Evolutionary conservation across 345 rosid genomes (phyloP).

Genomic region (Garcia nutans): DNA sequence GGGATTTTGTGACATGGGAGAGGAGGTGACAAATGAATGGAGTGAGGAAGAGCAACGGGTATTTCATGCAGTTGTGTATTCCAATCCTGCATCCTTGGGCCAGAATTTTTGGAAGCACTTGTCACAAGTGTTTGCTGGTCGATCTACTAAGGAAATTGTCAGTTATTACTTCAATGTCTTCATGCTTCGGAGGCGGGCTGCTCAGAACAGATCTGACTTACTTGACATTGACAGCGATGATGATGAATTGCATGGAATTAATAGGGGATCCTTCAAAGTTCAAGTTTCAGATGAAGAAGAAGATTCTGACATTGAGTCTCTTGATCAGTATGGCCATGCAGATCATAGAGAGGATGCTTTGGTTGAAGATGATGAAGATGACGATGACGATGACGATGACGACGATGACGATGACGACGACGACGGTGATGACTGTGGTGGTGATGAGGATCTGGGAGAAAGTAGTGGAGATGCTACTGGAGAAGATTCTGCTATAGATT

Average conservation of each 20-base stretch:
- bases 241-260: slow-evolving; percentile 58
- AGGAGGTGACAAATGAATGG: slow-evolving; percentile 57
- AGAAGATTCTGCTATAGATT: slow-evolving; percentile 31
- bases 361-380: slow-evolving; percentile 21
- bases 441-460: slow-evolving; percentile 11
- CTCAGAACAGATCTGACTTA: slow-evolving; percentile 53
- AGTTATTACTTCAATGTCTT: slow-evolving; percentile 79
- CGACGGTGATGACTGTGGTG: slow-evolving; percentile 8
- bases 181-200: slow-evolving; percentile 57
- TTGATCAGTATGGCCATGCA: slow-evolving; percentile 28
- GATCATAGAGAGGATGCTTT: slow-evolving; percentile 21
- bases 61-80: slow-evolving; percentile 59
- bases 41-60: slow-evolving; percentile 52
- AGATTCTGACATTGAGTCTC: slow-evolving; percentile 56
- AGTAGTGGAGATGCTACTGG: slow-evolving; percentile 19
- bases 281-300: slow-evolving; percentile 45
- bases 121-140: slow-evolving; percentile 48
- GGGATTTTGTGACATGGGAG: slow-evolving; percentile 75
- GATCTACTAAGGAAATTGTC: slow-evolving; percentile 56
- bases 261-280: slow-evolving; percentile 19
- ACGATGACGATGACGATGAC: slow-evolving; percentile 30
- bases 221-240: slow-evolving; percentile 72
- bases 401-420: slow-evolving; percentile 32
- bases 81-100: slow-evolving; percentile 53
- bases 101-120: slow-evolving; percentile 67